Conservation (phyloP, 208 protist genomes). For the Vickermania ingenoplastis region DNA sequence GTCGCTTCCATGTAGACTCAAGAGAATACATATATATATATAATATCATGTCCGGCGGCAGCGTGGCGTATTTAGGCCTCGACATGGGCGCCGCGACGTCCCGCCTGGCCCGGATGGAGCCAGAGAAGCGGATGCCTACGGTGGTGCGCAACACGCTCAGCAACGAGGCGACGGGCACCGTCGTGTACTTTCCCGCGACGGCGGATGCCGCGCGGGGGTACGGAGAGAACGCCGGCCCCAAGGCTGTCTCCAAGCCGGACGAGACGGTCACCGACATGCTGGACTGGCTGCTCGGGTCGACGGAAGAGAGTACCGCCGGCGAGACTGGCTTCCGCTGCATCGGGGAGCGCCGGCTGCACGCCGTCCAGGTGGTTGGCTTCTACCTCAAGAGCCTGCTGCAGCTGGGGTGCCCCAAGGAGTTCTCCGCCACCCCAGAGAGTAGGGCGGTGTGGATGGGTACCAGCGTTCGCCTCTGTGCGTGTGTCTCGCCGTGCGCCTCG, state of each 20-base stretch:
- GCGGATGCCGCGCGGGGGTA: constrained; percentile 37
- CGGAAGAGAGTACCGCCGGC: constrained; percentile 7
- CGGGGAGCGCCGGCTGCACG: constrained; percentile 13
- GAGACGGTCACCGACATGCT: constrained; percentile 48
- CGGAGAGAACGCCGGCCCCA: constrained; percentile 46
- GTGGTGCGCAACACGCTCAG: constrained; percentile 60
- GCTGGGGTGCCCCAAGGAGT: constrained; percentile 13
- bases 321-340: constrained; percentile 6
- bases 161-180: constrained; percentile 53
- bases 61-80: constrained; percentile 18
- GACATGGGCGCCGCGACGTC: constrained; percentile 52
- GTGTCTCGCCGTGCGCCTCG: constrained; percentile 8
- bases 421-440: background rate
- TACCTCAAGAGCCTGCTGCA: constrained; percentile 50
- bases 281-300: constrained; percentile 32
- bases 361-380: constrained; percentile 40
- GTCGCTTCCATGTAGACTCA: too few relatives aligned
- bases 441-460: constrained; percentile 18
- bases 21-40: too few relatives aligned
- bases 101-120: constrained; percentile 38
- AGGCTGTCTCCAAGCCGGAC: constrained; percentile 42
- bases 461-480: constrained; percentile 3
- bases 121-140: constrained; percentile 41
- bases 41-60: too few relatives aligned
- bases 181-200: constrained; percentile 31